Evolutionary conservation across 169 alveolate species (phyloP).

Genomic region (Eimeria mitis): DNA sequence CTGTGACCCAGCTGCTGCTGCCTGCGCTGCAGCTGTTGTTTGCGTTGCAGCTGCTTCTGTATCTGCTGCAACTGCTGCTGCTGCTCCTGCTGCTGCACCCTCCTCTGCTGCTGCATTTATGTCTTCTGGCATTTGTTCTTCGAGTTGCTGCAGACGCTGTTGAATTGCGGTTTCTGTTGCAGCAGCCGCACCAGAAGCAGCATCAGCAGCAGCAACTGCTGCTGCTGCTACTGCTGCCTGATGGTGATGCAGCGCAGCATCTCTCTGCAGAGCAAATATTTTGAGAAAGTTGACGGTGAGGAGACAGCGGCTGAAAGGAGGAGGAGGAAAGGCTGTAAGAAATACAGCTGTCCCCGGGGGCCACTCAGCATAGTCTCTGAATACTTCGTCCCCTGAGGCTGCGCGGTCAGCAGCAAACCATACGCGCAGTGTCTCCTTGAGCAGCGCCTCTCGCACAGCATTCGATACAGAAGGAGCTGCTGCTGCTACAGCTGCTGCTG

Average conservation of each 20-base stretch:
- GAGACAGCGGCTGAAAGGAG: conserved; percentile 39
- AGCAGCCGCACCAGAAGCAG: neutral
- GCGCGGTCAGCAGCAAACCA: conserved; percentile 61
- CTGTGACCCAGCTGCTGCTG: neutral
- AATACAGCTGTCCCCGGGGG: conserved; percentile 53
- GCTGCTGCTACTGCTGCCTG: conserved; percentile 2
- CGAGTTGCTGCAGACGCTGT: neutral
- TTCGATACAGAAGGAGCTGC: conserved; percentile 11
- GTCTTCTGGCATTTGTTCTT: neutral
- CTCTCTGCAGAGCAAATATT: conserved; percentile 18
- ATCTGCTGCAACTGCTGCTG: neutral
- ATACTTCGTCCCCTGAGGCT: conserved; percentile 28
- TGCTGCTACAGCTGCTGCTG: conserved; percentile 32
- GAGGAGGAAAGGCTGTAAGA: conserved; percentile 59
- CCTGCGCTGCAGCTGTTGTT: neutral
- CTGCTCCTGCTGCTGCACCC: neutral
- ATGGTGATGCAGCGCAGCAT: conserved; percentile 24
- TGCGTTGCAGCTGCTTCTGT: neutral
- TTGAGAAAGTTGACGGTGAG: conserved; percentile 11
- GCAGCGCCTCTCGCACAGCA: conserved; percentile 17
- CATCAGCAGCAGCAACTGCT: neutral
- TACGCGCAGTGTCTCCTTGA: conserved; percentile 53
- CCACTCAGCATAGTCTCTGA: conserved; percentile 44
- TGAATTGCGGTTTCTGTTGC: neutral
- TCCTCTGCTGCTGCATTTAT: too few relatives aligned